Evolutionary conservation across 805 yeast genomes (phyloP), one percentile per base, ranked within the genome.

Genomic region (Candida xyloterini): DNA sequence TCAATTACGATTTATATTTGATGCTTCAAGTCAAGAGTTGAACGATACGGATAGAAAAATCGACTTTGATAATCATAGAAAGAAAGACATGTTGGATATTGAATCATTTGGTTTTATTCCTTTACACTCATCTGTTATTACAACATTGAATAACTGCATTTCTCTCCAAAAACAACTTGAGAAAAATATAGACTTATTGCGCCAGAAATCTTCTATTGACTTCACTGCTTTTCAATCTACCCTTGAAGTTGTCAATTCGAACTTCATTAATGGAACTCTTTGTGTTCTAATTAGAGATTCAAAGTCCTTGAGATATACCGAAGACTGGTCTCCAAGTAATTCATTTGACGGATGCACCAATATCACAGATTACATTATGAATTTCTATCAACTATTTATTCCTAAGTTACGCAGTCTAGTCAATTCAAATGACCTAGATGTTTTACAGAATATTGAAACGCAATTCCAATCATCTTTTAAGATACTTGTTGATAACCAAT

Each of bases 91-190:
- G 5, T 22, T 33, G 22, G 27, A 35, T 6, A 35, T 43, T 7
- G 47, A 47, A 1, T 51, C 60, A 25, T 76, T 66, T 55, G 81
- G 81, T 1, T 80, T 79, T 51, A 55, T 81, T 15, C 90, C 91
- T 3, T 81, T 82, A 1, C 67, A 68, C 38, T 68, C 88, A 1
- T 84, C 82, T 52, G 74, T 83, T 7, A 62, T 84, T 16, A 70
- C 85, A 32, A 68, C 83, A 2, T 57, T 79, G 25, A 68, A 73
- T 47, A 79, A 74, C 50, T 56, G 77, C 27, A 70, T 79, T 1
- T 59, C 61, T 20, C 62, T 81, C 11, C 65, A 74, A 18, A 66
- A 65, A 3, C 64, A 68, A 2, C 58, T 81, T 8, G 67, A 22
- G 14, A 36, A 44, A 4, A 43, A 35, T 45, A 32, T 49, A 46